Base-by-base conservation (phyloP, 768 basidiomycete genomes). In the Podaxis rugospora region DNA sequence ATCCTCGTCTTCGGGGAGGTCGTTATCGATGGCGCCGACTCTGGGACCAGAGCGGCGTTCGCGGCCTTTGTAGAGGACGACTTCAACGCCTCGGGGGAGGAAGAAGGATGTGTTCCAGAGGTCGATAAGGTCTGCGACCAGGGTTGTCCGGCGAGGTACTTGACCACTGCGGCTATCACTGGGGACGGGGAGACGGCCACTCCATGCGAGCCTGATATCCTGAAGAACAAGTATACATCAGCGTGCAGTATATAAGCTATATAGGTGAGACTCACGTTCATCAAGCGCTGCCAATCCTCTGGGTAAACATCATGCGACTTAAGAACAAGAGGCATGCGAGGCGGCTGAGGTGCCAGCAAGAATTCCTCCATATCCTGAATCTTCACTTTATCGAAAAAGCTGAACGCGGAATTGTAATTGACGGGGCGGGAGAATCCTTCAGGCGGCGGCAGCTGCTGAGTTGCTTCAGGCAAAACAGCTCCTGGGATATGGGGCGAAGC, bases 101-200 rank as follows among this genome's bases (percentile, higher is more conserved):
- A 92, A 92, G 74, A 92, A 94, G 7, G 83, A 84, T 32, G 74
- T 69, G 69, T 93, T 93, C 92, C 92, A 94, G 28, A 89, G 75
- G 63, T 92, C 84, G 64, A 93, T 76, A 32, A 93, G 79, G 68
- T 91, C 88, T n/a, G 83, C 83, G 10, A 83, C 73, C 50, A 92
- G 76, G 10, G 74, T 76, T 23, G 88, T 80, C 13, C 85, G 82
- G 66, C 82, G 85, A 10, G 85, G 83, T 28, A 78, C 69, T 59
- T 76, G 76, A 16, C 83, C 83, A 32, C 42, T 53, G 40, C 40
- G 42, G 35, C 40, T 37, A 59, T 74, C 76, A 16, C 78, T 78
- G 1, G 85, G 81, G 27, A 89, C 80, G 2, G 90, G 90, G 58
- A 92, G 79, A 62, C 82, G 84, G n/a, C 88, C 88, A 16, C 82